phyloP scores from a whole-genome alignment of 495 filamentous ascomycete species.

The Aspergillus sparsus region DNA sequence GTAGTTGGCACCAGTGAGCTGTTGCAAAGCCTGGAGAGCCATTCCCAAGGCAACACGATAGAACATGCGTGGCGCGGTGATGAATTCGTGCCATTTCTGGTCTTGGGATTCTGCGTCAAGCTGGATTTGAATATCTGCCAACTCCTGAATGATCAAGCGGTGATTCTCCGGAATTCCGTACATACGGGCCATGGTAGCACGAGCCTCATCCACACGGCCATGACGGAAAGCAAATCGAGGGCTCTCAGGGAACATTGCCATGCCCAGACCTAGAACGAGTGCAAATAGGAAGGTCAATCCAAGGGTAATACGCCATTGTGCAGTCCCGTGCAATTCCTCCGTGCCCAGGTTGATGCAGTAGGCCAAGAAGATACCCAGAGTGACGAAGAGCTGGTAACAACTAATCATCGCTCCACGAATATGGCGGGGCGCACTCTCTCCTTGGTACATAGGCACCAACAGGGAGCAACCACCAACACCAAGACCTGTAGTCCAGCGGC shows the following conservation, averaged over 20 bases:
- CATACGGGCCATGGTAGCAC: constrained; percentile 64
- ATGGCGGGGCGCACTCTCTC: constrained; percentile 65
- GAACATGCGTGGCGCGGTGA: constrained; percentile 70
- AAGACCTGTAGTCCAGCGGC: constrained; percentile 61
- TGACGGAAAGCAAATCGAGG: constrained; percentile 68
- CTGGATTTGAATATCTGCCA: constrained; percentile 64
- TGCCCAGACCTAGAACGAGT: constrained; percentile 69
- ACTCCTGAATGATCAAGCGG: constrained; percentile 63
- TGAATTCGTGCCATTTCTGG: constrained; percentile 65
- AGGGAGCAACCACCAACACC: constrained; percentile 72
- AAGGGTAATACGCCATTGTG: constrained; percentile 77
- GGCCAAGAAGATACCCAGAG: constrained; percentile 78
- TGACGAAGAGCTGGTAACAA: constrained; percentile 87
- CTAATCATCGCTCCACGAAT: constrained; percentile 68
- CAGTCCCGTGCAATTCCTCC: constrained; percentile 44
- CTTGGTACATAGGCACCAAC: constrained; percentile 72
- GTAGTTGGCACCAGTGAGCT: constrained; percentile 70
- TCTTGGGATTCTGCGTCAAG: constrained; percentile 55
- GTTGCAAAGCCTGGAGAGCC: constrained; percentile 67
- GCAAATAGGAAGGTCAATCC: constrained; percentile 76
- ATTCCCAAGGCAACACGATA: constrained; percentile 71
- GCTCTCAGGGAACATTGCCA: constrained; percentile 69
- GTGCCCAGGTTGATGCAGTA: constrained; percentile 82
- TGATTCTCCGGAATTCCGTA: constrained; percentile 71
- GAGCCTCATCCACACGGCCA: constrained; percentile 63